Conservation (phyloP, 306 rosid genomes). For the Ormosia emarginata region DNA sequence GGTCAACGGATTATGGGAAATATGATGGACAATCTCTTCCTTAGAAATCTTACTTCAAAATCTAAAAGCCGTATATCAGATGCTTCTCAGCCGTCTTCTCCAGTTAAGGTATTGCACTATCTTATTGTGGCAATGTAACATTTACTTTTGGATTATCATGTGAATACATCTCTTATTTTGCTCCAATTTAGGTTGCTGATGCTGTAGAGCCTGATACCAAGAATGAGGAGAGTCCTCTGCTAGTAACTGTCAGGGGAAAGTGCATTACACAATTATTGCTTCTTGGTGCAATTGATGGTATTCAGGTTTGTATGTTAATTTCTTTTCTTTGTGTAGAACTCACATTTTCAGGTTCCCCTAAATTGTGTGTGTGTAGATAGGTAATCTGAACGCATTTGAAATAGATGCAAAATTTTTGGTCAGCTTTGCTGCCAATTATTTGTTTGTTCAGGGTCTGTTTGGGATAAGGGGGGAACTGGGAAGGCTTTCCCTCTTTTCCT, state of each 20-base stretch:
- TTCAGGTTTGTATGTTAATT: slow-evolving; percentile 67
- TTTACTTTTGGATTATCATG: slow-evolving; percentile 12
- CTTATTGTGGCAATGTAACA: neutral
- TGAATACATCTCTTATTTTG: slow-evolving; percentile 13
- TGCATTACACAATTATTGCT: slow-evolving; percentile 92
- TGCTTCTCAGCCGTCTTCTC: slow-evolving; percentile 84
- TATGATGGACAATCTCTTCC: slow-evolving; percentile 89
- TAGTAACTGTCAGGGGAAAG: slow-evolving; percentile 81
- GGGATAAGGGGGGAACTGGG: neutral
- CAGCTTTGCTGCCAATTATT: slow-evolving; percentile 23
- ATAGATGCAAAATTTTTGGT: neutral
- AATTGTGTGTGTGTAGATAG: neutral
- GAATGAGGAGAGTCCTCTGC: slow-evolving; percentile 74
- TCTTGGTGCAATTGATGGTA: slow-evolving; percentile 82
- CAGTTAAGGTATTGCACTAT: slow-evolving; percentile 54
- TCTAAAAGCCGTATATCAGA: slow-evolving; percentile 58
- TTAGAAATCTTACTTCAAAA: slow-evolving; percentile 83
- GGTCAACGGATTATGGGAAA: slow-evolving; percentile 97
- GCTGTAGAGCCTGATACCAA: slow-evolving; percentile 57
- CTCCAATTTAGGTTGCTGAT: slow-evolving; percentile 63
- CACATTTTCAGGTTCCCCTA: neutral
- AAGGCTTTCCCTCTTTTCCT: neutral
- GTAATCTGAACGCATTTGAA: neutral
- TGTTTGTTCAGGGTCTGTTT: neutral
- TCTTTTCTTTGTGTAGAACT: slow-evolving; percentile 7